Conservation (phyloP, 2,329 filamentous ascomycete genomes). For the Beauveria scarabaeidicola region DNA sequence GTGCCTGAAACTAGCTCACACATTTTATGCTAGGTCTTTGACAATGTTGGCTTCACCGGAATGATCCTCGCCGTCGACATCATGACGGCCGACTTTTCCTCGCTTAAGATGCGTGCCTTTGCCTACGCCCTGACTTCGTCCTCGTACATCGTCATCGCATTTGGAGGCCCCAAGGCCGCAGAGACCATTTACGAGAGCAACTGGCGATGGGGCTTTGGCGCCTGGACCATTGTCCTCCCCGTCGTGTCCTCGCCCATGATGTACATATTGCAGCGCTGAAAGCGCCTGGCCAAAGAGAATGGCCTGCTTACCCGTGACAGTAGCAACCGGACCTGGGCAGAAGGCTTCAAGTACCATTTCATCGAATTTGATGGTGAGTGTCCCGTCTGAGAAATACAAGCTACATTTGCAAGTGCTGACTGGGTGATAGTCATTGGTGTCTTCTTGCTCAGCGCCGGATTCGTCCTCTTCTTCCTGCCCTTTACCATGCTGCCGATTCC, state of each 20-base stretch:
- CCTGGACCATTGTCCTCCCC: conserved; percentile 50
- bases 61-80: conserved; percentile 22
- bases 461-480: conserved; percentile 47
- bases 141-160: conserved; percentile 30
- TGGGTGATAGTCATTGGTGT: conserved; percentile 31
- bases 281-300: conserved; percentile 17
- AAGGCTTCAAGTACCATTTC: conserved; percentile 30
- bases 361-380: conserved; percentile 16
- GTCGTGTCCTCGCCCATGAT: conserved; percentile 25
- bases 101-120: conserved; percentile 24
- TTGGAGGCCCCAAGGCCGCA: conserved; percentile 20
- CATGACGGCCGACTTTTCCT: conserved; percentile 25
- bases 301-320: conserved; percentile 11
- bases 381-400: not conserved
- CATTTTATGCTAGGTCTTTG: conserved; percentile 41
- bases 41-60: conserved; percentile 39
- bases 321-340: conserved; percentile 29
- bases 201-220: conserved; percentile 38
- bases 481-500: conserved; percentile 41
- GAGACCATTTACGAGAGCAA: conserved; percentile 17
- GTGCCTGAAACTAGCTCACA: not conserved
- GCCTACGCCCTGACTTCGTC: conserved; percentile 24
- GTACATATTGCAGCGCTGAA: conserved; percentile 16
- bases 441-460: conserved; percentile 38
- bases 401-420: not conserved